A percentile compares a stretch with the other conserved stretches of the same genome.
phyloP scores from a whole-genome alignment of 495 filamentous ascomycete species.

The Penicillium goetzii region DNA sequence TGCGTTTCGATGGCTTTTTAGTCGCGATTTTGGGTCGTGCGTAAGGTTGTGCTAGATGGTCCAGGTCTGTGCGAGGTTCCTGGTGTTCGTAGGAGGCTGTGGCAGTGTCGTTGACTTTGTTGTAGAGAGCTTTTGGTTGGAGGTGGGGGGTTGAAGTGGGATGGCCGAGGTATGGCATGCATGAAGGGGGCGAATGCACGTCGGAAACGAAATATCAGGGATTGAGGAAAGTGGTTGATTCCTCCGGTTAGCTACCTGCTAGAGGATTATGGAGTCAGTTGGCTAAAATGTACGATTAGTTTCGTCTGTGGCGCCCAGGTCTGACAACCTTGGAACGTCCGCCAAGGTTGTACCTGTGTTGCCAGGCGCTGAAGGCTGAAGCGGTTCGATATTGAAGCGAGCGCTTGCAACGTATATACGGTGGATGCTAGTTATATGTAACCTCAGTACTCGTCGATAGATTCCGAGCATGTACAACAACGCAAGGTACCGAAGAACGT shows the following conservation, averaged over 20 bases:
- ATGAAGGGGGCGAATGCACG: constrained; percentile 16
- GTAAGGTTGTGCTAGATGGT: neutral
- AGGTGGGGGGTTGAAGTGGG: constrained; percentile 3
- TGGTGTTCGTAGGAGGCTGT: constrained; percentile 12
- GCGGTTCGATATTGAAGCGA: neutral
- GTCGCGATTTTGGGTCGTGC: constrained; percentile 8
- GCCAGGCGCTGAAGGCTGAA: neutral
- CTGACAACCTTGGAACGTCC: constrained; percentile 12
- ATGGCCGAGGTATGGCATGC: constrained; percentile 33
- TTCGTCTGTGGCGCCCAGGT: constrained; percentile 16
- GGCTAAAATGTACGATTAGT: neutral
- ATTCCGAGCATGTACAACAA: neutral
- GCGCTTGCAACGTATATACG: neutral
- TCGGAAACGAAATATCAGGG: neutral
- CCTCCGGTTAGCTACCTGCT: neutral
- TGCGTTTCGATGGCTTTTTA: neutral
- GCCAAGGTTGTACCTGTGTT: constrained; percentile 18
- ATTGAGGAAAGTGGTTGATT: neutral
- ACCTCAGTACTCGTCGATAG: neutral
- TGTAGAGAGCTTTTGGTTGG: neutral
- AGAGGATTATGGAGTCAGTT: neutral
- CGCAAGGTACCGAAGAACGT: neutral
- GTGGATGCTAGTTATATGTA: neutral
- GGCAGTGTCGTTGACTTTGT: constrained; percentile 11
- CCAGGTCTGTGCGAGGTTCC: constrained; percentile 2